Conservation (phyloP, 2,329 filamentous ascomycete species). For the Botrytis paeoniae region DNA sequence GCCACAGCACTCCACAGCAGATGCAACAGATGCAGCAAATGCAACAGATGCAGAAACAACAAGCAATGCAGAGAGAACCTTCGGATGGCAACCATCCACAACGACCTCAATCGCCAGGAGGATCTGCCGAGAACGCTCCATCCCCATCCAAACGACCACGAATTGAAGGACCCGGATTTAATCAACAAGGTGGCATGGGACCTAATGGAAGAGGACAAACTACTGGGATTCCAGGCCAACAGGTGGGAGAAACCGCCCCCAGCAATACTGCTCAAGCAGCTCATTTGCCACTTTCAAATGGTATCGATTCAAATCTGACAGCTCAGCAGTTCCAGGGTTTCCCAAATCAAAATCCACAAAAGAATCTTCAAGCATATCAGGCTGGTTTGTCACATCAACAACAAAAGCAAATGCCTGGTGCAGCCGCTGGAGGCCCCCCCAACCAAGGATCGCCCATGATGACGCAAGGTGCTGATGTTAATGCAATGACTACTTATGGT, state of each 20-base stretch:
- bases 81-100: constrained; percentile 70
- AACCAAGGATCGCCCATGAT: constrained; percentile 83
- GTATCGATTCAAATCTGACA: constrained; percentile 74
- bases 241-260: constrained; percentile 56
- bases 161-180: constrained; percentile 70
- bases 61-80: constrained; percentile 83
- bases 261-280: constrained; percentile 49
- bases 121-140: constrained; percentile 79
- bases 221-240: constrained; percentile 63
- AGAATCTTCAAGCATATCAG: constrained; percentile 84
- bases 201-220: constrained; percentile 67
- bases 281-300: constrained; percentile 63
- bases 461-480: constrained; percentile 64
- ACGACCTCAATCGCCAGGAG: constrained; percentile 76
- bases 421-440: constrained; percentile 71
- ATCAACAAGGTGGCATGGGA: constrained; percentile 58
- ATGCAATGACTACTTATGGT: constrained; percentile 49
- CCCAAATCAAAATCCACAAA: constrained; percentile 41
- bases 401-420: constrained; percentile 68
- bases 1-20: constrained; percentile 44
- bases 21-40: constrained; percentile 68
- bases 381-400: constrained; percentile 80
- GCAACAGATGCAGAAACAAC: constrained; percentile 71
- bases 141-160: constrained; percentile 90
- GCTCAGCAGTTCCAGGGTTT: constrained; percentile 68